Conservation (phyloP, 352 stramenopile species). For the Phytophthora meadii region DNA sequence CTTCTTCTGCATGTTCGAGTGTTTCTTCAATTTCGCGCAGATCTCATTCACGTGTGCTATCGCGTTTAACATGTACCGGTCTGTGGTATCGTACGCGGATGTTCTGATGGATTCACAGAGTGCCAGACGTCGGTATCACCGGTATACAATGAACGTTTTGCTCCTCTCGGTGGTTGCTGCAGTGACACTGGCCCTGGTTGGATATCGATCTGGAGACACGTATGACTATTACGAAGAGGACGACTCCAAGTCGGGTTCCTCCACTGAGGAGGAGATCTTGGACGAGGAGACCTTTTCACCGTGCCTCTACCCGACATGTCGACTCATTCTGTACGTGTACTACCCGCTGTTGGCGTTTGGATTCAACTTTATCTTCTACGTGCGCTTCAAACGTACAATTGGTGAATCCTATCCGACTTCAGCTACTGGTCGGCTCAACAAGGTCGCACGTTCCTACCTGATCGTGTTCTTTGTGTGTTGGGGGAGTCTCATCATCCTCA, state of each 20-base stretch:
- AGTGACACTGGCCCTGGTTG: slow-evolving; percentile 67
- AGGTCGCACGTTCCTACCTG: slow-evolving; percentile 71
- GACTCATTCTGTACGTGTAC: slow-evolving; percentile 80
- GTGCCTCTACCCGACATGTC: slow-evolving; percentile 72
- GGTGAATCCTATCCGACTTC: slow-evolving; percentile 76
- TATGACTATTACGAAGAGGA: slow-evolving; percentile 30
- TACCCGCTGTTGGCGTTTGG: slow-evolving; percentile 75
- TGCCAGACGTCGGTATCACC: slow-evolving; percentile 58
- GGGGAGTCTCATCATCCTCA: slow-evolving; percentile 74
- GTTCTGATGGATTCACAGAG: slow-evolving; percentile 76
- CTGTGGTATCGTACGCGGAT: slow-evolving; percentile 78
- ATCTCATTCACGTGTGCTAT: slow-evolving; percentile 84
- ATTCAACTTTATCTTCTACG: slow-evolving; percentile 84
- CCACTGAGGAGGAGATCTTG: slow-evolving; percentile 39
- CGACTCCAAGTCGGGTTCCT: slow-evolving; percentile 17
- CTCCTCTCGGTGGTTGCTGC: slow-evolving; percentile 63
- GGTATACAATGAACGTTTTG: slow-evolving; percentile 77
- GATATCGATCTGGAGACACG: slow-evolving; percentile 45
- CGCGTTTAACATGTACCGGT: slow-evolving; percentile 84
- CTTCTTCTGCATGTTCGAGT: slow-evolving; percentile 75
- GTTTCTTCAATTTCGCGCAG: slow-evolving; percentile 81
- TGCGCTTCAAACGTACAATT: slow-evolving; percentile 80
- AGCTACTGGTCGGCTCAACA: slow-evolving; percentile 69
- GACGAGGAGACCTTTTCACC: slow-evolving; percentile 58
- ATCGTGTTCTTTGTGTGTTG: slow-evolving; percentile 79